A percentile compares a stretch with the other conserved stretches of the same genome.
Conservation (phyloP, 2,329 filamentous ascomycete species). For the Ceratocystis alfenasii region DNA sequence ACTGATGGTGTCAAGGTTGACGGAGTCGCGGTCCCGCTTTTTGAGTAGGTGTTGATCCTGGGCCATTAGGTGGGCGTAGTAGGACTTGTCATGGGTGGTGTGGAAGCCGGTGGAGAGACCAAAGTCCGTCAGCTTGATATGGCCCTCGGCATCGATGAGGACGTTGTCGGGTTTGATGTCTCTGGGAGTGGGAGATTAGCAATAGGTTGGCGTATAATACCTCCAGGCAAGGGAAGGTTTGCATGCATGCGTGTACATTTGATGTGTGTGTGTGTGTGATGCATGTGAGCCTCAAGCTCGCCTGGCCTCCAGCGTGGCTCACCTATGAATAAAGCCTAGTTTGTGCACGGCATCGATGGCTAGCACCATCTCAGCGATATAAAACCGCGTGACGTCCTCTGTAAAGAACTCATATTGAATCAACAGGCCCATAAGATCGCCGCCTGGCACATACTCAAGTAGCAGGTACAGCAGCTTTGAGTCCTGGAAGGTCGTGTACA, state of each 20-base stretch:
- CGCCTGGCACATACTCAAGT: conserved; percentile 71
- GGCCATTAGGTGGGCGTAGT: conserved; percentile 82
- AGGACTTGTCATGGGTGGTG: conserved; percentile 93
- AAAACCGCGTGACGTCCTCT: conserved; percentile 72
- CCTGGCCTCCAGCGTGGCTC: conserved; percentile 32
- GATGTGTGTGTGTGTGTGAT: too few relatives aligned
- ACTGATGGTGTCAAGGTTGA: conserved; percentile 96
- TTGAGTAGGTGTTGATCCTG: conserved; percentile 63
- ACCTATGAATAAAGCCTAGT: conserved; percentile 68
- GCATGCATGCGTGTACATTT: too few relatives aligned
- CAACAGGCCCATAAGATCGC: conserved; percentile 73
- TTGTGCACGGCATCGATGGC: conserved; percentile 75
- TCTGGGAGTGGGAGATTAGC: conserved; percentile 30
- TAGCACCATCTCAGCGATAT: conserved; percentile 68
- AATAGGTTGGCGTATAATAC: too few relatives aligned
- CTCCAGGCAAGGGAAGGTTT: too few relatives aligned
- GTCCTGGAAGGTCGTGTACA: conserved; percentile 71
- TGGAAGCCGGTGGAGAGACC: conserved; percentile 96
- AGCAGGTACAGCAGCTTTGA: conserved; percentile 64
- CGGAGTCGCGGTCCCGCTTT: conserved; percentile 69
- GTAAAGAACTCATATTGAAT: conserved; percentile 79
- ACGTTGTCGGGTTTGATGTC: conserved; percentile 99
- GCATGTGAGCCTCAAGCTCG: too few relatives aligned
- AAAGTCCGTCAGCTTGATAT: conserved; percentile 97
- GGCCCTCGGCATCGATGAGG: conserved; percentile 82